Conservation (phyloP, 2,329 filamentous ascomycete species). For the Xylariaceae sp. region DNA sequence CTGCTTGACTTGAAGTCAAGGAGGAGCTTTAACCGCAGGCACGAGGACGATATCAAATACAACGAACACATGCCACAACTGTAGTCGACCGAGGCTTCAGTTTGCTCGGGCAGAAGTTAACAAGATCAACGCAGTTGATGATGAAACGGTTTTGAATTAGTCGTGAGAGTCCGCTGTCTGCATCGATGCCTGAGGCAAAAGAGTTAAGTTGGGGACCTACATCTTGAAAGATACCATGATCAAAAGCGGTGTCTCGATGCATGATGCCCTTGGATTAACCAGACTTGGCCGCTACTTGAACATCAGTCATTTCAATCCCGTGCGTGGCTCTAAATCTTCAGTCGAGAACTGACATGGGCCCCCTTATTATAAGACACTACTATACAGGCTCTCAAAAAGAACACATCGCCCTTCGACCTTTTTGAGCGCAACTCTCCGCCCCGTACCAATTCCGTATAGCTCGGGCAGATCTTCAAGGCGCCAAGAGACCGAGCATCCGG, state of each 20-base stretch:
- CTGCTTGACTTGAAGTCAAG: neutral
- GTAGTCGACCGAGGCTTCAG: conserved; percentile 15
- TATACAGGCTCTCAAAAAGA: too few species aligned
- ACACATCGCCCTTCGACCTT: too few species aligned
- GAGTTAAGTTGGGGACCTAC: neutral
- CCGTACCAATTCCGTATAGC: too few species aligned
- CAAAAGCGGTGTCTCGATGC: neutral
- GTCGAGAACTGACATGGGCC: too few species aligned
- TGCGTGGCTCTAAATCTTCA: too few species aligned
- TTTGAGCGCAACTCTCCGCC: too few species aligned
- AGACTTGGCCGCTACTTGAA: too few species aligned
- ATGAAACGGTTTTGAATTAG: neutral
- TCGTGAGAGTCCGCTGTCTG: neutral
- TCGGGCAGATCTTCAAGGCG: neutral
- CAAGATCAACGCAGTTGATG: neutral
- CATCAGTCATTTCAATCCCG: too few species aligned
- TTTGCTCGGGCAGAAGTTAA: conserved; percentile 14
- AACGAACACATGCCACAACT: conserved; percentile 24
- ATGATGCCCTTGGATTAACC: too few species aligned
- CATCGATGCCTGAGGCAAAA: neutral
- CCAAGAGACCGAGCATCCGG: too few species aligned
- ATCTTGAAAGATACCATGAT: neutral
- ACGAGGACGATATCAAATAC: conserved; percentile 22
- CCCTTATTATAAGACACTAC: too few species aligned
- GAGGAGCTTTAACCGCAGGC: conserved; percentile 17